Percentiles rank a stretch among this genome's conserved stretches.
phyloP scores from a whole-genome alignment of 306 rosid genomes.

The Medicago truncatula region DNA sequence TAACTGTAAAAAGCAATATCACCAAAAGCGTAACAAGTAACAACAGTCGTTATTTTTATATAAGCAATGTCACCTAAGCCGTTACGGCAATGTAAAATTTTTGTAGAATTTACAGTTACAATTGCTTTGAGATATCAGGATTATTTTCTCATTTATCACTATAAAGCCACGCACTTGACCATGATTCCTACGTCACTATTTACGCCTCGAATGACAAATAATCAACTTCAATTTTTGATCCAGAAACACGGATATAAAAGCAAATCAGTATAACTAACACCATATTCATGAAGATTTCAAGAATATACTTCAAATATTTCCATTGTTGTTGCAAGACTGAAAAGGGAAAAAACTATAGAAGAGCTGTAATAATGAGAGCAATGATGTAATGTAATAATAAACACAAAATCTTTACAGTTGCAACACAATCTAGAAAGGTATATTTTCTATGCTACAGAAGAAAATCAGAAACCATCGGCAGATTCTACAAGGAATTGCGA shows the following conservation, averaged over 20 bases:
- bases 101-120: slow-evolving; percentile 21
- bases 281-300: slow-evolving; percentile 21
- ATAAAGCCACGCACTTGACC: background rate
- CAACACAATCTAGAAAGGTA: slow-evolving; percentile 22
- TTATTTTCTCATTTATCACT: slow-evolving; percentile 25
- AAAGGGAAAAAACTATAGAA: background rate
- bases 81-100: slow-evolving; percentile 14
- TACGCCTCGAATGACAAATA: background rate
- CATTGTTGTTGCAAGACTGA: background rate
- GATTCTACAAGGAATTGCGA: slow-evolving; percentile 5
- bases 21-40: background rate
- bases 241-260: slow-evolving; percentile 10
- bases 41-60: background rate
- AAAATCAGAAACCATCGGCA: background rate
- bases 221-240: background rate
- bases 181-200: background rate
- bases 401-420: slow-evolving; percentile 6
- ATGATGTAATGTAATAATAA: background rate
- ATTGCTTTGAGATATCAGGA: slow-evolving; percentile 10
- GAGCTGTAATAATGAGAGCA: background rate
- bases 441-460: slow-evolving; percentile 11
- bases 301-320: background rate
- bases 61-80: background rate
- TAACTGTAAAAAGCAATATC: slow-evolving; percentile 22
- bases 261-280: slow-evolving; percentile 5